Evolutionary conservation across 2,329 filamentous ascomycete species (phyloP).

Genomic region (Penicillium digitatum): DNA sequence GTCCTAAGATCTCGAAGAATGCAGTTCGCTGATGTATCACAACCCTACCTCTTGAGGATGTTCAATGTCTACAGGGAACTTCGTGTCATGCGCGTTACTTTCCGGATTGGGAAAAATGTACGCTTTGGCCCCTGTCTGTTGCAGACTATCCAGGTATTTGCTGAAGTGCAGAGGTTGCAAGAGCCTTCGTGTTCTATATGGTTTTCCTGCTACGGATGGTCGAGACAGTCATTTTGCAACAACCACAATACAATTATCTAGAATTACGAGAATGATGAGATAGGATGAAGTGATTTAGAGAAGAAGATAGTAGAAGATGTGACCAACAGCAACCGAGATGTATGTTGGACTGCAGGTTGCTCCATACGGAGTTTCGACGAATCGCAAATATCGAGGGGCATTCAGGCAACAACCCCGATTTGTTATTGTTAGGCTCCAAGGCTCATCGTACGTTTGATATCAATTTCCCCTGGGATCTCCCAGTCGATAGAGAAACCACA

Average conservation of each 20-base stretch:
- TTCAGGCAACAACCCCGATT: not conserved
- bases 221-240: not conserved
- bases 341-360: too few relatives aligned
- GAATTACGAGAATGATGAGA: too few relatives aligned
- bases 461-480: not conserved
- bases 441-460: not conserved
- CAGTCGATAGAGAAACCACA: not conserved
- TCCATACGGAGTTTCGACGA: too few relatives aligned
- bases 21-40: too few relatives aligned
- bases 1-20: too few relatives aligned
- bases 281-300: not conserved
- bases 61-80: not conserved
- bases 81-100: not conserved
- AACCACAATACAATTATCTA: too few relatives aligned
- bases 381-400: too few relatives aligned
- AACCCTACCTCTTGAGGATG: too few relatives aligned
- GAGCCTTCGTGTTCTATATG: not conserved
- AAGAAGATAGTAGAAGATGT: not conserved
- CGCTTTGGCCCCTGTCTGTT: not conserved
- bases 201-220: not conserved
- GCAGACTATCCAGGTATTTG: not conserved
- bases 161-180: not conserved
- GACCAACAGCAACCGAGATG: not conserved
- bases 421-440: not conserved
- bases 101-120: not conserved